A percentile compares a stretch with the other conserved stretches of the same genome.
phyloP scores from a whole-genome alignment of 441 rosid genomes.

The Arabidopsis hybrid region DNA sequence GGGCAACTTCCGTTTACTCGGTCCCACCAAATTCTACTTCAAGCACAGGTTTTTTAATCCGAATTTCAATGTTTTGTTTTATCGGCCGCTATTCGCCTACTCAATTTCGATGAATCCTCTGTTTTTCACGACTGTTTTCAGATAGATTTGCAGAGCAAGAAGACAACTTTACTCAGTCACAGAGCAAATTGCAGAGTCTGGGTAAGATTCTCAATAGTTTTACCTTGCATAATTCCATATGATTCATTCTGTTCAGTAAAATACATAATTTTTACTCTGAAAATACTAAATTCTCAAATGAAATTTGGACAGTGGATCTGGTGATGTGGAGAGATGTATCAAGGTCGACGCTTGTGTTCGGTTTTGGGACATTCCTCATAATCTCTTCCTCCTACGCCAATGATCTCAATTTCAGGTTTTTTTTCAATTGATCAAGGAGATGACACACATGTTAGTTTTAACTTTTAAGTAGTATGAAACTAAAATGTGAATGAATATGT shows the following conservation, averaged over 20 bases:
- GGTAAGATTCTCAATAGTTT: slow-evolving; percentile 52
- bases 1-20: slow-evolving; percentile 42
- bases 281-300: slow-evolving; percentile 6
- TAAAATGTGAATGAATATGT: slow-evolving; percentile 22
- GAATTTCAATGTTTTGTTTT: slow-evolving; percentile 34
- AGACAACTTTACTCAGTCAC: slow-evolving; percentile 55
- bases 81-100: background rate
- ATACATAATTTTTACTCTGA: background rate
- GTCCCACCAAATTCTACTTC: slow-evolving; percentile 13
- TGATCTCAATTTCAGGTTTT: slow-evolving; percentile 73
- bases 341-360: slow-evolving; percentile 78
- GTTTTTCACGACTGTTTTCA: slow-evolving; percentile 30
- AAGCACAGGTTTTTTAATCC: slow-evolving; percentile 28
- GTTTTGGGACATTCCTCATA: slow-evolving; percentile 73
- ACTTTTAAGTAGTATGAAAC: background rate
- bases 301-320: slow-evolving; percentile 66
- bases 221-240: background rate
- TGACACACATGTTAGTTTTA: slow-evolving; percentile 1
- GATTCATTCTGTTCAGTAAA: background rate
- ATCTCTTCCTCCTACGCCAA: slow-evolving; percentile 80
- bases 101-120: slow-evolving; percentile 5
- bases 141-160: slow-evolving; percentile 42
- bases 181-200: slow-evolving; percentile 67
- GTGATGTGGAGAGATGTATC: slow-evolving; percentile 92
- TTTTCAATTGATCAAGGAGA: background rate